Percentiles rank a stretch among this genome's conserved stretches.
Evolutionary conservation across 495 filamentous ascomycete genomes (phyloP).

Genomic region (Penicillium manginii): DNA sequence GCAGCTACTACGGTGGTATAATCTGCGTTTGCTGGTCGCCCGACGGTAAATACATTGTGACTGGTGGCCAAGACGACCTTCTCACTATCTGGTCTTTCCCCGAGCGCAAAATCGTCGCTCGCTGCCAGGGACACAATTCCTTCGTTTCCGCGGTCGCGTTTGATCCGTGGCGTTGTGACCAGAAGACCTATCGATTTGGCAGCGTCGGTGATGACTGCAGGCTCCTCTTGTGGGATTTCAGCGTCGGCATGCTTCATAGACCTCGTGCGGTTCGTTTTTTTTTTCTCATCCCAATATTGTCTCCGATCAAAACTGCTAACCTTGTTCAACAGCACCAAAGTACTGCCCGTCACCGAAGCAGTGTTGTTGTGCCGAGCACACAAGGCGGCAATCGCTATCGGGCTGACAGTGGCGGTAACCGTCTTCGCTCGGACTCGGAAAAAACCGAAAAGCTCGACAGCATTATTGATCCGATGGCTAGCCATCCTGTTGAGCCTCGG

Average conservation of each 20-base stretch:
- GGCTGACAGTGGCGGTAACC: slow-evolving; percentile 64
- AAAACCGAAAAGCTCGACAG: slow-evolving; percentile 56
- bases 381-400: slow-evolving; percentile 72
- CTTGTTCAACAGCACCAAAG: slow-evolving; percentile 52
- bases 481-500: slow-evolving; percentile 81
- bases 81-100: slow-evolving; percentile 91
- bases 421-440: slow-evolving; percentile 67
- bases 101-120: slow-evolving; percentile 82
- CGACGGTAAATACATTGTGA: slow-evolving; percentile 93
- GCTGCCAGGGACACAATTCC: slow-evolving; percentile 91
- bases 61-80: slow-evolving; percentile 93
- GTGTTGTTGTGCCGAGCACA: slow-evolving; percentile 49
- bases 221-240: slow-evolving; percentile 95
- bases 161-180: slow-evolving; percentile 95
- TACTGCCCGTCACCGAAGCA: slow-evolving; percentile 42
- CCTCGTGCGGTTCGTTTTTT: slow-evolving; percentile 70
- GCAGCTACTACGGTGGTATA: slow-evolving; percentile 90
- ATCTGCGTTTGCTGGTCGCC: slow-evolving; percentile 96
- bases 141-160: slow-evolving; percentile 95
- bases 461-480: slow-evolving; percentile 51
- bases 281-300: not conserved
- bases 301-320: not conserved
- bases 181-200: slow-evolving; percentile 90
- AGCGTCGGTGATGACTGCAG: slow-evolving; percentile 94
- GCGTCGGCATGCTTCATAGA: slow-evolving; percentile 90